These are phyloP conservation scores for Botrytis elliptica DNA, from an alignment of 2,329 filamentous ascomycete species.

Conservation along the genomic window DNA sequence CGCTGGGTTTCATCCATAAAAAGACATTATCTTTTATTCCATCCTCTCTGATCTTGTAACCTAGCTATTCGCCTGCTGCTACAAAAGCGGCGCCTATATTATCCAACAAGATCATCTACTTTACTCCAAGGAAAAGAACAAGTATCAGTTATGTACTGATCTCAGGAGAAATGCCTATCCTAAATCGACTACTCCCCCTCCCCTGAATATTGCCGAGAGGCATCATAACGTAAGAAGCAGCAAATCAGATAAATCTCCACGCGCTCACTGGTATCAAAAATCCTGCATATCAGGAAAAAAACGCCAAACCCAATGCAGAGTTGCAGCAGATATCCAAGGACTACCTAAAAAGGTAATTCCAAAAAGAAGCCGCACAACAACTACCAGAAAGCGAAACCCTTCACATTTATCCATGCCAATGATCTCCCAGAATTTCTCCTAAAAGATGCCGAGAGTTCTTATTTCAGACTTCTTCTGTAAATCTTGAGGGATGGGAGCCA, in stretches of 20 bases:
- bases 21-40: slow-evolving; percentile 27
- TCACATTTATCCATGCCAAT: slow-evolving; percentile 29
- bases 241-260: slow-evolving; percentile 30
- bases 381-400: slow-evolving; percentile 31
- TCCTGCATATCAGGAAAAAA: slow-evolving; percentile 29
- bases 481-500: slow-evolving; percentile 46
- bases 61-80: slow-evolving; percentile 23
- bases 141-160: slow-evolving; percentile 22
- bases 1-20: slow-evolving; percentile 14
- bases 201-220: slow-evolving; percentile 19
- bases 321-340: slow-evolving; percentile 26
- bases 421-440: slow-evolving; percentile 16
- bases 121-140: slow-evolving; percentile 2
- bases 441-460: slow-evolving; percentile 26
- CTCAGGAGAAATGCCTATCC: slow-evolving; percentile 24
- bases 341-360: slow-evolving; percentile 12
- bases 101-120: slow-evolving; percentile 20
- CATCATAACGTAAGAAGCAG: slow-evolving; percentile 25
- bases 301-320: slow-evolving; percentile 30
- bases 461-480: slow-evolving; percentile 47
- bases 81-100: slow-evolving; percentile 23
- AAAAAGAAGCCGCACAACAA: slow-evolving; percentile 24
- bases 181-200: slow-evolving; percentile 15
- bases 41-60: slow-evolving; percentile 23
- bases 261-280: slow-evolving; percentile 29